phyloP scores from a whole-genome alignment of 2,329 filamentous ascomycete genomes.

The Botrytis fragariae region DNA sequence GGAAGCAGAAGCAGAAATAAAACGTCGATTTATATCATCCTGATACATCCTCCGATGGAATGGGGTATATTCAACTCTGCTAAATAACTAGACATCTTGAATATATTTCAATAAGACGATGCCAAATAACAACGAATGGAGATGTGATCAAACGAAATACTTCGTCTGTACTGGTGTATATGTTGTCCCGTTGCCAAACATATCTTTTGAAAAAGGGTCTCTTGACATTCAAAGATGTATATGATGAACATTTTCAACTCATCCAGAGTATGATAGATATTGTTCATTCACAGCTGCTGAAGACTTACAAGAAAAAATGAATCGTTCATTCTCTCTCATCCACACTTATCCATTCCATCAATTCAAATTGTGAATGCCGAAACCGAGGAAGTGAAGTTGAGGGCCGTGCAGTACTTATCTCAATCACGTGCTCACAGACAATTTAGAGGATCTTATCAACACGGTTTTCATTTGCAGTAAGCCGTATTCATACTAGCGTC shows the following conservation, averaged over 20 bases:
- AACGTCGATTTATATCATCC: neutral
- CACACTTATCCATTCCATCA: neutral
- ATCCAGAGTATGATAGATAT: neutral
- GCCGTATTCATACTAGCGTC: neutral
- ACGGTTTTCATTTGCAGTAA: neutral
- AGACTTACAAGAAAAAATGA: neutral
- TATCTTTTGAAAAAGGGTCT: neutral
- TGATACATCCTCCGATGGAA: neutral
- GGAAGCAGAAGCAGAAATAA: too few relatives aligned
- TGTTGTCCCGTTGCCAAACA: neutral
- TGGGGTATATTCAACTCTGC: neutral
- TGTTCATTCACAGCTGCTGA: neutral
- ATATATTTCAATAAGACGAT: neutral
- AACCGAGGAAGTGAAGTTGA: neutral
- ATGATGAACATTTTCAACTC: neutral
- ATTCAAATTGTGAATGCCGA: neutral
- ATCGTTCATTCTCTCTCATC: neutral
- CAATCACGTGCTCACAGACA: neutral
- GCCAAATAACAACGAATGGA: neutral
- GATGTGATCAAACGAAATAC: neutral
- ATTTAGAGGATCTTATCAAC: too few relatives aligned
- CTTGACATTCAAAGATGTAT: neutral
- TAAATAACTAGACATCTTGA: neutral
- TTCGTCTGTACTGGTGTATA: neutral
- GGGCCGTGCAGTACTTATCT: neutral